phyloP scores from a whole-genome alignment of 768 basidiomycete species.

The Rhodocollybia butyracea region DNA sequence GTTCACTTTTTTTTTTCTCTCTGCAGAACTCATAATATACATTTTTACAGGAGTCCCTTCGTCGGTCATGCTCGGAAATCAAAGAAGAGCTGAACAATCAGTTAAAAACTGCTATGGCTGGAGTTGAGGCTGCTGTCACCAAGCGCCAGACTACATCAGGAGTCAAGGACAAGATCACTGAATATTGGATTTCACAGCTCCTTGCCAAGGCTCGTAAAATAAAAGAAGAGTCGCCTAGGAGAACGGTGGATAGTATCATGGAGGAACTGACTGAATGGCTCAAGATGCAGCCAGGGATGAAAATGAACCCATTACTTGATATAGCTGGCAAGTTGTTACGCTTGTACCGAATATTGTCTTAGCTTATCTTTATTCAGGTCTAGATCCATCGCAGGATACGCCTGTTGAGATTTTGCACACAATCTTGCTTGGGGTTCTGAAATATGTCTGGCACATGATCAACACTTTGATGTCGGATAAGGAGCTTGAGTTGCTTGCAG shows the following conservation, averaged over 20 bases:
- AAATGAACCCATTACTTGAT: slow-evolving; percentile 30
- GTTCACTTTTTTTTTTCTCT: slow-evolving; percentile 12
- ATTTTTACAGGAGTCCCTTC: slow-evolving; percentile 20
- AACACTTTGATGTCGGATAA: slow-evolving; percentile 26
- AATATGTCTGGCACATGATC: slow-evolving; percentile 38
- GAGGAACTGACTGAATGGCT: slow-evolving; percentile 26
- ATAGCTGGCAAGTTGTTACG: slow-evolving; percentile 20
- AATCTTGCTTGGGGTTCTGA: slow-evolving; percentile 37
- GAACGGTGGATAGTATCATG: slow-evolving; percentile 16
- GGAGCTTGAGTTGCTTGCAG: slow-evolving; percentile 23
- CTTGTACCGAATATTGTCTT: too few species aligned
- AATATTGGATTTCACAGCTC: slow-evolving; percentile 34
- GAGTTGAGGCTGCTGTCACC: slow-evolving; percentile 26
- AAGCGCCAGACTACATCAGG: slow-evolving; percentile 29
- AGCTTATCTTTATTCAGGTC: too few species aligned
- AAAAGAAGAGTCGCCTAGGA: slow-evolving; percentile 8
- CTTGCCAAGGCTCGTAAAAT: slow-evolving; percentile 19
- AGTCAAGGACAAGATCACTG: slow-evolving; percentile 35
- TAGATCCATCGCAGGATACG: slow-evolving; percentile 24
- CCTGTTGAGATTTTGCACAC: slow-evolving; percentile 44
- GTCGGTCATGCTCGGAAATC: slow-evolving; percentile 18
- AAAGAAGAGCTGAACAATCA: slow-evolving; percentile 25
- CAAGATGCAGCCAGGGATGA: slow-evolving; percentile 13
- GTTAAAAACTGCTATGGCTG: slow-evolving; percentile 23
- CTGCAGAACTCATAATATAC: not conserved